Base-by-base conservation (phyloP, 495 filamentous ascomycete genomes). In the Saxophila tyrrhenica region DNA sequence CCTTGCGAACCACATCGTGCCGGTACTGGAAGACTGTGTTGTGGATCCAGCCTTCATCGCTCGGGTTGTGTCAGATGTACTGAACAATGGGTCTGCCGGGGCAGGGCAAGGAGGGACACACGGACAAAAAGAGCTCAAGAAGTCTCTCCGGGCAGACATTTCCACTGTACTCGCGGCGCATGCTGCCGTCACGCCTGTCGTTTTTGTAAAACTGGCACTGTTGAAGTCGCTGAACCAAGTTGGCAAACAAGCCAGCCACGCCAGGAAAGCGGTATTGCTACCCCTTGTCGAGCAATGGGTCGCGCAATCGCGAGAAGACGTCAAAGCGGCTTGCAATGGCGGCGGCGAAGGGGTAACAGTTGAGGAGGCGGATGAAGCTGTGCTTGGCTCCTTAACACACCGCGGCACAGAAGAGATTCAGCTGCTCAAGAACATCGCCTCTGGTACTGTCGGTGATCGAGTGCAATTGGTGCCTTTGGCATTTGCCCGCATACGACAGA, bases 11-110 rank as follows among this genome's bases (percentile, higher is more conserved):
- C 70, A 83, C 22, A 65, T 96, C 29, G 63, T 86, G 21, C 83
- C 85, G 1, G 77, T 72, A 3, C 63, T 96, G 17, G 89, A 95
- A 63, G 90, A 95, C 67, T 90, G 82, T 60, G 75, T 87, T 10
- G 70, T 94, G 19, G 89, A 95, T 64, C 68, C 77, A 32, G 35
- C 42, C 5, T 42, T 51, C 20, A 41, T 55, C 17, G 25, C 16
- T 7, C 48, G 48, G 1, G 46, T 45, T 10, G 8, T 63, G 20
- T n/a, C 39, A 15, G 52, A 56, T 16, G 29, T 53, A 1, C 47
- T 63, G 9, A 51, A 54, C 19, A 50, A 53, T 42, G 35, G 41
- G 15, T 9, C 42, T 13, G 23, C 32, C 2, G 23, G 17, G 19
- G 11, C 5, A 16, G 19, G n/a, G 41, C 13, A 39, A 2, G 10